These are phyloP conservation scores for Boletus calvinii DNA, from an alignment of 1,284 basidiomycete genomes.

Conservation along the genomic window DNA sequence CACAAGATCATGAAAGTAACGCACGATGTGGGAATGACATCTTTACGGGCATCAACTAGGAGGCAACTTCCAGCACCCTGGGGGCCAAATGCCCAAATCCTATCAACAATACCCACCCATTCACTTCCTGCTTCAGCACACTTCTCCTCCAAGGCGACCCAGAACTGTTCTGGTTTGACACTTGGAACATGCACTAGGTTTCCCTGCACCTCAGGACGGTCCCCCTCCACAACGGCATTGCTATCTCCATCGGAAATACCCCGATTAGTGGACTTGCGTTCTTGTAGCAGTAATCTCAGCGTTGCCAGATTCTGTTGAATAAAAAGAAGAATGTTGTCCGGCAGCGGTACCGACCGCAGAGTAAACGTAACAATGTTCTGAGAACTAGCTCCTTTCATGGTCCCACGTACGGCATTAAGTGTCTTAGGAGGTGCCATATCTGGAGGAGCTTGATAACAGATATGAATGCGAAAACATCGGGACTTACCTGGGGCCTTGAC, in stretches of 20 bases:
- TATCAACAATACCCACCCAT: conserved; percentile 74
- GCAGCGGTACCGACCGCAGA: conserved; percentile 82
- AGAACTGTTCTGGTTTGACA: conserved; percentile 78
- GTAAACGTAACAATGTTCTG: conserved; percentile 81
- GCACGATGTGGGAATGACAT: conserved; percentile 50
- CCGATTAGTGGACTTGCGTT: conserved; percentile 40
- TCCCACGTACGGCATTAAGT: conserved; percentile 72
- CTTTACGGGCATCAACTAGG: conserved; percentile 70
- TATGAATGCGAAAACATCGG: conserved; percentile 1
- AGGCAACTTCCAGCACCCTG: conserved; percentile 86
- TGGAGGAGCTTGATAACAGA: conserved; percentile 28
- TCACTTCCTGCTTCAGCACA: conserved; percentile 76
- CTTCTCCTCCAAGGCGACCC: conserved; percentile 66
- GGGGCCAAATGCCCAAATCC: conserved; percentile 92
- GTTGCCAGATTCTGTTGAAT: conserved; percentile 70
- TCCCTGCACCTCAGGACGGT: conserved; percentile 52
- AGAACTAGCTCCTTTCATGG: conserved; percentile 68
- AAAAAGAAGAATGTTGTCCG: conserved; percentile 66
- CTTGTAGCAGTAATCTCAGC: conserved; percentile 54
- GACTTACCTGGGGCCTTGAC: conserved; percentile 69
- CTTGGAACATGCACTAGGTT: conserved; percentile 61
- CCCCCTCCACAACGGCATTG: conserved; percentile 39
- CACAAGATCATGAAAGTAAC: conserved; percentile 29
- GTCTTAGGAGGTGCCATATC: conserved; percentile 91
- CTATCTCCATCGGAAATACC: conserved; percentile 25